phyloP scores from a whole-genome alignment of 768 basidiomycete species.

The Arthromyces matolae region DNA sequence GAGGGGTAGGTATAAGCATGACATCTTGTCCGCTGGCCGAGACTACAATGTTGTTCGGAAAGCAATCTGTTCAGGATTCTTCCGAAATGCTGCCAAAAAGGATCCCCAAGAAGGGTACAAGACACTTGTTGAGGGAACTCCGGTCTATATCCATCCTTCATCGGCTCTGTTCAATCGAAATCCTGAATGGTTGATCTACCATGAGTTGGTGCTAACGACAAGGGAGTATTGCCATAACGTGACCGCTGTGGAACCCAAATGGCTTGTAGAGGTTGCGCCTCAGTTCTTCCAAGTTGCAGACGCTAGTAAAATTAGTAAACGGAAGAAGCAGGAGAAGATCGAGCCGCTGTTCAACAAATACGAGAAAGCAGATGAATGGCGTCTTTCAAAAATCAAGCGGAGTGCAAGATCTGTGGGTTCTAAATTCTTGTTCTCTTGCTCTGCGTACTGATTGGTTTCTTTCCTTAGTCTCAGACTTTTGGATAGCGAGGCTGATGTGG shows the following conservation, averaged over 20 bases:
- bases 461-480: slow-evolving; percentile 80
- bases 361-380: slow-evolving; percentile 93
- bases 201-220: slow-evolving; percentile 95
- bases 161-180: slow-evolving; percentile 95
- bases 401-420: slow-evolving; percentile 74
- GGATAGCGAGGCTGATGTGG: slow-evolving; percentile 41
- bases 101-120: slow-evolving; percentile 98
- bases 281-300: slow-evolving; percentile 99
- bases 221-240: slow-evolving; percentile 92
- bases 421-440: not conserved
- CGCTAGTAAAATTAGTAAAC: slow-evolving; percentile 94
- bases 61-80: slow-evolving; percentile 96
- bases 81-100: slow-evolving; percentile 98
- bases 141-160: slow-evolving; percentile 97
- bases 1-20: slow-evolving; percentile 85
- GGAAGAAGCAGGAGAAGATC: slow-evolving; percentile 95
- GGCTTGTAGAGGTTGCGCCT: slow-evolving; percentile 96
- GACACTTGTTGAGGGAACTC: slow-evolving; percentile 95
- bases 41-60: slow-evolving; percentile 92
- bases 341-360: slow-evolving; percentile 95
- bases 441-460: slow-evolving; percentile 19
- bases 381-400: slow-evolving; percentile 87
- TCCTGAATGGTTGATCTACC: slow-evolving; percentile 95
- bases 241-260: slow-evolving; percentile 95
- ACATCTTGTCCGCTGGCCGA: slow-evolving; percentile 86